Base-by-base conservation (phyloP, 768 basidiomycete genomes). In the Russula sp. region DNA sequence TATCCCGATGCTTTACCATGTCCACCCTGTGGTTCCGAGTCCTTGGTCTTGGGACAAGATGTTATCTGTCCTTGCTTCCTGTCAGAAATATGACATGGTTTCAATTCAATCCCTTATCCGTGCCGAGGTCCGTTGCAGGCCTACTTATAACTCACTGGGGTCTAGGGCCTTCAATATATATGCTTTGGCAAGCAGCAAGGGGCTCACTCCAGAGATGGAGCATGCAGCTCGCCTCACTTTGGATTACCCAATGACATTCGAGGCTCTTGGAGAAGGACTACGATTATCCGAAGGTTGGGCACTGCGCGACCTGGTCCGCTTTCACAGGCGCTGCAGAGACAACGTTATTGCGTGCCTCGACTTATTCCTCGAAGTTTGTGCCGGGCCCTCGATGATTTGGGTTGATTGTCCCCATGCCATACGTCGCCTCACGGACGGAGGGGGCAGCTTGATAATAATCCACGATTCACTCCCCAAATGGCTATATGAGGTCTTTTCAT, bases 11-110 rank as follows among this genome's bases (percentile, higher is more conserved):
- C 20, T 55, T 14, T 55, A 55, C 37, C 53, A 37, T 14, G 20
- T 40, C 22, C 16, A 1, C 16, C 3, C 32, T 5, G 39, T 32
- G 31, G 22, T 42, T 31, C 61, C 55, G 31, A 34, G 22, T 31
- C 55, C 55, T 9, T 13, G 8, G 5, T 35, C 55, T 4, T 27
- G 40, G 3, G 34, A 44, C 2, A 39, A 40, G 37, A 45, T 62
- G 7, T 14, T 52, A 13, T n/a, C 14, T 22, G 49, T 66, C 27
- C 54, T 70, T 18, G 62, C 61, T 9, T 66, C 68, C 3, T 68
- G 62, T 8, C 20, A 48, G 13, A 73, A 73, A 55, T 72, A 71
- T 55, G 55, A 68, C 1, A 68, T 72, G 60, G 50, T 35, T 20
- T 54, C 48, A 32, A 42, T 66, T 27, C 44, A 40, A 35, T 52